A percentile compares a stretch with the other conserved stretches of the same genome.
phyloP scores from a whole-genome alignment of 1,284 basidiomycete genomes.

The Volvariella surrecta region DNA sequence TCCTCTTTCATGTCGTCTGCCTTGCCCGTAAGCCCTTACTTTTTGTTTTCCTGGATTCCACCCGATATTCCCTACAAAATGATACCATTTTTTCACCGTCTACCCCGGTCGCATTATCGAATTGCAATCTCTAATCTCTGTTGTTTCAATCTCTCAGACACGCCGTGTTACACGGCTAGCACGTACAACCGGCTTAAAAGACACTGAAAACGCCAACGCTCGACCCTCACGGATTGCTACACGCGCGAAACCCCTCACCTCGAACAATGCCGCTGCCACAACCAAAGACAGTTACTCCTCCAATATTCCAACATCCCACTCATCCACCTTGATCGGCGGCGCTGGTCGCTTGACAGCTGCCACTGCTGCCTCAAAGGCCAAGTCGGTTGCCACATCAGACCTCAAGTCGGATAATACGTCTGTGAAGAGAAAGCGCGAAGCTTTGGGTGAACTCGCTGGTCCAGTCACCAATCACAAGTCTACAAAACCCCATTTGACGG shows the following conservation, averaged over 20 bases:
- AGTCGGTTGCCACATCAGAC: conserved; percentile 24
- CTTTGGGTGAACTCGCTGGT: conserved; percentile 57
- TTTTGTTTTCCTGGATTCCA: neutral
- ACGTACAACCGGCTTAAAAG: conserved; percentile 44
- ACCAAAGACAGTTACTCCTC: conserved; percentile 13
- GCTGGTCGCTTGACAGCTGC: conserved; percentile 32
- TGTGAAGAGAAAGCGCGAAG: conserved; percentile 69
- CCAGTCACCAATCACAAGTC: conserved; percentile 38
- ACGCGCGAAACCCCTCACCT: conserved; percentile 48
- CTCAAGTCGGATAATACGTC: conserved; percentile 31
- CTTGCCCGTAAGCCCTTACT: neutral
- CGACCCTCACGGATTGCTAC: conserved; percentile 43
- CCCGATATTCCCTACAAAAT: neutral
- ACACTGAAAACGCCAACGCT: conserved; percentile 58
- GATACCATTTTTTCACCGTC: neutral
- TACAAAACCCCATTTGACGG: conserved; percentile 12
- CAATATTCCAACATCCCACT: neutral
- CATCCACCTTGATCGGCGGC: conserved; percentile 24
- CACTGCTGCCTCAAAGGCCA: conserved; percentile 44
- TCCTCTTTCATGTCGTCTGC: neutral
- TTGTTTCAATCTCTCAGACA: conserved; percentile 30
- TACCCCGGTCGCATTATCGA: too few species aligned
- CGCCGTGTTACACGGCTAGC: conserved; percentile 51
- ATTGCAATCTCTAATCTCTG: neutral
- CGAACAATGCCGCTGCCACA: conserved; percentile 20